These are phyloP conservation scores for Phytophthora citrophthora DNA, from an alignment of 352 stramenopile genomes.

Conservation along the genomic window DNA sequence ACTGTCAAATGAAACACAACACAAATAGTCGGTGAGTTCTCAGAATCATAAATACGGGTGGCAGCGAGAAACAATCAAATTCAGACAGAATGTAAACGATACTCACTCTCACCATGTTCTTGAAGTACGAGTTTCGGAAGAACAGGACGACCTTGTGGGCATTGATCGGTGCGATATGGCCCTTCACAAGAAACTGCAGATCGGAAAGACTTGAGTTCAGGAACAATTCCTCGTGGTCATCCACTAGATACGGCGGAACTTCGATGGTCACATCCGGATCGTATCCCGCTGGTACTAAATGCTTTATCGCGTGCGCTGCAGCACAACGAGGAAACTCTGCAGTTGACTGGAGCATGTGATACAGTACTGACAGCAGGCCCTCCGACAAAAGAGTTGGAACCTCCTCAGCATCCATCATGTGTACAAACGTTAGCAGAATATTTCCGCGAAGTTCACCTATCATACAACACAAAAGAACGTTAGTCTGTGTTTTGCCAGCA, in stretches of 20 bases:
- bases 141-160: constrained; percentile 90
- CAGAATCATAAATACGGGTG: neutral
- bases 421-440: constrained; percentile 88
- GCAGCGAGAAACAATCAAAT: neutral
- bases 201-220: constrained; percentile 85
- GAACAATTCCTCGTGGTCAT: constrained; percentile 90
- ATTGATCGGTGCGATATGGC: constrained; percentile 86
- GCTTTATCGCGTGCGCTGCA: constrained; percentile 87
- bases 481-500: constrained; percentile 1
- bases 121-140: constrained; percentile 92
- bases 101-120: constrained; percentile 91
- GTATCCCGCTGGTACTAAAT: constrained; percentile 77
- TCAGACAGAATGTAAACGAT: constrained; percentile 31
- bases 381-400: constrained; percentile 78
- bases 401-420: constrained; percentile 88
- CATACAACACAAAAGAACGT: constrained; percentile 7
- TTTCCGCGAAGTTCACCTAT: constrained; percentile 82
- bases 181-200: constrained; percentile 88
- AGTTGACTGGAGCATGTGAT: constrained; percentile 81
- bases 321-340: constrained; percentile 80
- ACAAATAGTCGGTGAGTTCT: constrained; percentile 21
- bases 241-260: constrained; percentile 81
- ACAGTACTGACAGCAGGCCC: constrained; percentile 78
- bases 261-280: constrained; percentile 80
- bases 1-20: constrained; percentile 45